Percentiles rank a stretch among this genome's conserved stretches.
Evolutionary conservation across 1,284 basidiomycete genomes (phyloP).

Genomic region (Ustilago curta): DNA sequence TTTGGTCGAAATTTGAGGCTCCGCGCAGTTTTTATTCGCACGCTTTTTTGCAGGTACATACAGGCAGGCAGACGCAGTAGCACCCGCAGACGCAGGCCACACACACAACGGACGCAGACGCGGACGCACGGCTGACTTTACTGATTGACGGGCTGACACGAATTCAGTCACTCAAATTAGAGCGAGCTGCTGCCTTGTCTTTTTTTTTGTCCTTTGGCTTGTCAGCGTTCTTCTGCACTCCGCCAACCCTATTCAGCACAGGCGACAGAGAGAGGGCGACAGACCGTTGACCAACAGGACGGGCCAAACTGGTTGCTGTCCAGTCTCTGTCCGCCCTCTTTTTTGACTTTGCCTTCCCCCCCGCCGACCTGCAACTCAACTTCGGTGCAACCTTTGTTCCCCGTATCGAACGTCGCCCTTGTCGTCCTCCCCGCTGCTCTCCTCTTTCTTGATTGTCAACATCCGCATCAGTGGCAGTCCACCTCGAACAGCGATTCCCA

Average conservation of each 20-base stretch:
- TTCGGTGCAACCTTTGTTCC: neutral
- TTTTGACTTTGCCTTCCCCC: conserved; percentile 1
- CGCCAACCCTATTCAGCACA: conserved; percentile 7
- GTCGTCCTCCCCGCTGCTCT: conserved; percentile 3
- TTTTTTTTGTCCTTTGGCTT: neutral
- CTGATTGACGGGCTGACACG: too few relatives aligned
- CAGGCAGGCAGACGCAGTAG: too few relatives aligned
- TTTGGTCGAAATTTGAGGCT: conserved; percentile 15
- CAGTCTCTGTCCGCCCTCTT: neutral
- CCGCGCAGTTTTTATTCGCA: conserved; percentile 6
- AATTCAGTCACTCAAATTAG: too few relatives aligned
- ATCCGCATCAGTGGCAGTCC: neutral
- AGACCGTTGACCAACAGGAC: conserved; percentile 1
- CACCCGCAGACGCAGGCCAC: too few relatives aligned
- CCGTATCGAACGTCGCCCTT: neutral
- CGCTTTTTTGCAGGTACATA: neutral
- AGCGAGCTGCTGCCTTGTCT: neutral
- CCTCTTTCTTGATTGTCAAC: neutral
- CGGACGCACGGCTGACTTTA: too few relatives aligned
- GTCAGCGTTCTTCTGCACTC: conserved; percentile 8
- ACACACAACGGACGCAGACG: too few relatives aligned
- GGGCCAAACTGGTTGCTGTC: neutral
- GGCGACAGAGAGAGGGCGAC: neutral
- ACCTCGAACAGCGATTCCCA: neutral
- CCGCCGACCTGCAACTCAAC: conserved; percentile 5